These are phyloP conservation scores for Trichophyton benhamiae DNA, from an alignment of 2,329 filamentous ascomycete genomes.

Conservation along the genomic window DNA sequence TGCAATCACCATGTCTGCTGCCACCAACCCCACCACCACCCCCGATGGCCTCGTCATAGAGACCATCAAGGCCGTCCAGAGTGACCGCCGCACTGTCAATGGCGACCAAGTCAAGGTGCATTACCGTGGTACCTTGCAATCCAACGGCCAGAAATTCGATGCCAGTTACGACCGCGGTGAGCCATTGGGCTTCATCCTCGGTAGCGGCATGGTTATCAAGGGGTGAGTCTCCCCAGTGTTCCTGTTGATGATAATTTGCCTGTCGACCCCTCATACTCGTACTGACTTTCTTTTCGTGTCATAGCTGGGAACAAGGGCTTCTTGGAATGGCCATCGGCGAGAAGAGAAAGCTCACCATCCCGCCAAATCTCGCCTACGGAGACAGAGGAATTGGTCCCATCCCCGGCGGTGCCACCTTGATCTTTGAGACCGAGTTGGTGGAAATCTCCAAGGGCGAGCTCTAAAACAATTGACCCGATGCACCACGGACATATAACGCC, in stretches of 20 bases:
- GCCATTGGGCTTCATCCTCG: conserved; percentile 70
- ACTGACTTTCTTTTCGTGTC: background rate
- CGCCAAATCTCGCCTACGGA: conserved; percentile 77
- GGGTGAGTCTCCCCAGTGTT: conserved; percentile 45
- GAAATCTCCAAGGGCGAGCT: conserved; percentile 49
- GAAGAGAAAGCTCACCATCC: conserved; percentile 78
- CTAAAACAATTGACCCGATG: conserved; percentile 15
- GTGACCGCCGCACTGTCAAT: conserved; percentile 57
- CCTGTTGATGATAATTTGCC: background rate
- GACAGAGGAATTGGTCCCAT: conserved; percentile 66
- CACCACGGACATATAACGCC: background rate
- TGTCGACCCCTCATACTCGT: background rate
- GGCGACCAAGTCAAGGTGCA: conserved; percentile 78
- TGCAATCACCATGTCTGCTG: conserved; percentile 25
- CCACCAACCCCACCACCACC: conserved; percentile 36
- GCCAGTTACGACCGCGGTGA: conserved; percentile 62
- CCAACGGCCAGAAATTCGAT: conserved; percentile 70
- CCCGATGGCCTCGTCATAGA: conserved; percentile 62
- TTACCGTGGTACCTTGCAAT: conserved; percentile 70
- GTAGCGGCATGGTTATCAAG: conserved; percentile 73
- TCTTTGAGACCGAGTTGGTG: conserved; percentile 87
- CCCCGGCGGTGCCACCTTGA: conserved; percentile 64
- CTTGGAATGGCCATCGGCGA: conserved; percentile 93
- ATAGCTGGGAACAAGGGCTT: conserved; percentile 78
- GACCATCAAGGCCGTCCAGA: conserved; percentile 55